phyloP scores from a whole-genome alignment of 352 stramenopile genomes.

The Pythium aristosporum region DNA sequence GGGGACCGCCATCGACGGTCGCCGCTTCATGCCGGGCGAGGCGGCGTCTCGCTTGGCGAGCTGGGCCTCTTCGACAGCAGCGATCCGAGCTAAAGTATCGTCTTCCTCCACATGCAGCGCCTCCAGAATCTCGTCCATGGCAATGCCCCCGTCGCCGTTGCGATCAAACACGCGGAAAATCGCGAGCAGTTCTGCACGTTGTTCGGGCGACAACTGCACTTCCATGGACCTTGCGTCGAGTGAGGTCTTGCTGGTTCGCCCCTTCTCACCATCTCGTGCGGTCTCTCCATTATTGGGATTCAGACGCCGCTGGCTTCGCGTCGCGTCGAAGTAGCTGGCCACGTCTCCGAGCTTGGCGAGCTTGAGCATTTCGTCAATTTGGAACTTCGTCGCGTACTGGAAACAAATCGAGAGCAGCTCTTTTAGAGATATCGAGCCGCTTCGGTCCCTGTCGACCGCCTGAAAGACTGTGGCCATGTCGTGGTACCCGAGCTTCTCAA shows the following conservation, averaged over 20 bases:
- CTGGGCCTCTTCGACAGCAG: conserved; percentile 35
- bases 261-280: not conserved
- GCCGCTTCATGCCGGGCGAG: not conserved
- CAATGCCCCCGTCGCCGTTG: conserved; percentile 63
- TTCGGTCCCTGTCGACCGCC: conserved; percentile 67
- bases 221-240: not conserved
- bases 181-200: conserved; percentile 45
- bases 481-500: conserved; percentile 65
- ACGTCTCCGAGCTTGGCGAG: conserved; percentile 68
- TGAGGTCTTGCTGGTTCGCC: not conserved
- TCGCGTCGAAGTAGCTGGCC: conserved; percentile 40
- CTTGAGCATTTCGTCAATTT: conserved; percentile 69
- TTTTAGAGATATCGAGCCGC: conserved; percentile 50
- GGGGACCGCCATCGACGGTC: not conserved
- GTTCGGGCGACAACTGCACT: conserved; percentile 29
- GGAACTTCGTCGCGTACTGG: conserved; percentile 52
- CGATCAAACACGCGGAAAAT: conserved; percentile 76
- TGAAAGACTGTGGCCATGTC: conserved; percentile 68
- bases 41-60: conserved; percentile 12
- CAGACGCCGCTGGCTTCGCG: not conserved
- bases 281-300: not conserved
- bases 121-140: conserved; percentile 73
- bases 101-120: conserved; percentile 60
- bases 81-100: conserved; percentile 48
- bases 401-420: conserved; percentile 70